A percentile compares a stretch with the other conserved stretches of the same genome.
These are phyloP conservation scores for Aquanectria penicillioides DNA, from an alignment of 2,329 filamentous ascomycete genomes.

Conservation along the genomic window DNA sequence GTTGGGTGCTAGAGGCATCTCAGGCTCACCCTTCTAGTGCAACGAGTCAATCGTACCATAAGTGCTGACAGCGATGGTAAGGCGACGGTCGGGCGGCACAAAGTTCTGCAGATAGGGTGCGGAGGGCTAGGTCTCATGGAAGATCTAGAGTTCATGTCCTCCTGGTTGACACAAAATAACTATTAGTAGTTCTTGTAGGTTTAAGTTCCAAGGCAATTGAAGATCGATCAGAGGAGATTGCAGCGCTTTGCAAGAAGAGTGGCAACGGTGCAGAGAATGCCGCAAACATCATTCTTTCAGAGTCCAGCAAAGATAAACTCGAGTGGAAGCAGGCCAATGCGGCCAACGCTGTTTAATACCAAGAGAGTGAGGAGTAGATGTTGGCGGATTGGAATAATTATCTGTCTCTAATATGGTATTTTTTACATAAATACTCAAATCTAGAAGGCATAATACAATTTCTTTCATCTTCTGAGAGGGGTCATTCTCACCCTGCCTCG, in stretches of 20 bases:
- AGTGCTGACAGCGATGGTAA: constrained; percentile 51
- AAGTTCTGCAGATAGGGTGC: constrained; percentile 50
- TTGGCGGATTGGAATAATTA: not conserved
- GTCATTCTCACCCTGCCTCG: no score
- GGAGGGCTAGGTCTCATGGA: constrained; percentile 37
- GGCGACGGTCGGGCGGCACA: constrained; percentile 44
- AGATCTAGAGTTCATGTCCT: constrained; percentile 41
- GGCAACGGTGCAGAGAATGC: constrained; percentile 5
- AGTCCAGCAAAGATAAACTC: not conserved
- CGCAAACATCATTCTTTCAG: constrained; percentile 1
- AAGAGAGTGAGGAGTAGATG: not conserved
- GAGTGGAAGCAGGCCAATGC: no score
- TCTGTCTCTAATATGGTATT: not conserved
- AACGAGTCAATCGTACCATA: constrained; percentile 51
- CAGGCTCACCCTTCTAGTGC: constrained; percentile 51
- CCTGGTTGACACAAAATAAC: constrained; percentile 29
- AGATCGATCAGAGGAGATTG: not conserved
- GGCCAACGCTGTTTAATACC: no score
- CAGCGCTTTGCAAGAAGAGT: not conserved
- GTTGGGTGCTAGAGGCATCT: constrained; percentile 43
- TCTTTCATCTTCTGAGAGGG: no score
- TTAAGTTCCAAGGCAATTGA: constrained; percentile 5
- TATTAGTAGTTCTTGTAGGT: not conserved
- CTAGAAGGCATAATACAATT: no score
- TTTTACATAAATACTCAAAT: no score